phyloP scores from a whole-genome alignment of 2,329 filamentous ascomycete species.

The Fusarium falciforme region DNA sequence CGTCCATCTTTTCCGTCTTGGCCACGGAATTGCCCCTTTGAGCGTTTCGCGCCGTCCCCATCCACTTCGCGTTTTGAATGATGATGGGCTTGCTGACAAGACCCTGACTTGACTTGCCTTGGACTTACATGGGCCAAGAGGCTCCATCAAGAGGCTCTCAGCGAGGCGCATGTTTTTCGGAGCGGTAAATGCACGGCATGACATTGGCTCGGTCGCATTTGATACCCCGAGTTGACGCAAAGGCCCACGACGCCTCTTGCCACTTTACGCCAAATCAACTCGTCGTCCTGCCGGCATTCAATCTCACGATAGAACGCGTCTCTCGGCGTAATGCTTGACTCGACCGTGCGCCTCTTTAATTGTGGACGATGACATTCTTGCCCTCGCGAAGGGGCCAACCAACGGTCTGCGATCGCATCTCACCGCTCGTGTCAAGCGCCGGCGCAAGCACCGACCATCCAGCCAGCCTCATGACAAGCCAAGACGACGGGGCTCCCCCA shows the following conservation, averaged over 20 bases:
- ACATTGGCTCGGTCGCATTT: constrained; percentile 22
- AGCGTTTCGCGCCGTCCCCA: constrained; percentile 8
- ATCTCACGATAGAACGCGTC: constrained; percentile 2
- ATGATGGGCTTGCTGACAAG: constrained; percentile 32
- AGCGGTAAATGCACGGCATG: constrained; percentile 3
- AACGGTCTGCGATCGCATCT: constrained; percentile 17
- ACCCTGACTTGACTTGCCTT: constrained; percentile 26
- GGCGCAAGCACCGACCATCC: constrained; percentile 9
- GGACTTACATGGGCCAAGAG: constrained; percentile 2
- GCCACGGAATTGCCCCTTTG: constrained; percentile 4
- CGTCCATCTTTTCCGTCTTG: constrained; percentile 2
- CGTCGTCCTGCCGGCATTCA: constrained; percentile 8
- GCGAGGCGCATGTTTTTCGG: background rate
- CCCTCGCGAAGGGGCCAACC: constrained; percentile 15
- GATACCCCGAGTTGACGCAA: constrained; percentile 12
- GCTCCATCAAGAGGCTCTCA: constrained; percentile 2
- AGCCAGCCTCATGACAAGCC: constrained; percentile 12
- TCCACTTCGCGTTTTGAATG: constrained; percentile 19
- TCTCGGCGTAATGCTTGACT: background rate
- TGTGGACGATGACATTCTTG: constrained; percentile 25
- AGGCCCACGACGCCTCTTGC: constrained; percentile 30
- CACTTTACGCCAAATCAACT: constrained; percentile 12
- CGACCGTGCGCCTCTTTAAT: background rate
- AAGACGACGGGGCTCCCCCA: background rate
- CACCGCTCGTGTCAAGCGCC: constrained; percentile 17